These are phyloP conservation scores for Globisporangium paroecandrum DNA, from an alignment of 352 stramenopile species.

Conservation along the genomic window DNA sequence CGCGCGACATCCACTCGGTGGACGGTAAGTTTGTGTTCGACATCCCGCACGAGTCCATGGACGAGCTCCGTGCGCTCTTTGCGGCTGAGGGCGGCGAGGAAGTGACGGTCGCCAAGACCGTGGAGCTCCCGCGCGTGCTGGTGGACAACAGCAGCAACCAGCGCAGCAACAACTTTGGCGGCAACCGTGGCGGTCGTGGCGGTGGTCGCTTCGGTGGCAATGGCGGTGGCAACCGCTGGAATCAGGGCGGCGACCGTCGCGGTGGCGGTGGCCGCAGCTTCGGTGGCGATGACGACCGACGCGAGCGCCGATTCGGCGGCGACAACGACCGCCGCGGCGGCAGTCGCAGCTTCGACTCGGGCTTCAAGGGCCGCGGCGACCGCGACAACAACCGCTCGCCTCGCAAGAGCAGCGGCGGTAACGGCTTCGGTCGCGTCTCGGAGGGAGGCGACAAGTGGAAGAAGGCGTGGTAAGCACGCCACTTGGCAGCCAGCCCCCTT, in stretches of 20 bases:
- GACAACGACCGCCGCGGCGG: constrained; percentile 25
- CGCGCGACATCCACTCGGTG: constrained; percentile 52
- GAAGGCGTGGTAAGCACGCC: constrained; percentile 23
- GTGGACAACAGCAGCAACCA: constrained; percentile 27
- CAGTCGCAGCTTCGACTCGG: constrained; percentile 29
- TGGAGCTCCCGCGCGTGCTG: constrained; percentile 58
- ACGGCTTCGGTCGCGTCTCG: constrained; percentile 34
- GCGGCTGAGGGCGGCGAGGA: constrained; percentile 24
- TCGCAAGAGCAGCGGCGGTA: constrained; percentile 19
- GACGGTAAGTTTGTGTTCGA: constrained; percentile 73
- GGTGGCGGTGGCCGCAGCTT: constrained; percentile 28
- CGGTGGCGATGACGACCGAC: constrained; percentile 23
- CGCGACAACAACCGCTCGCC: constrained; percentile 20
- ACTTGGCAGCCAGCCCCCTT: too few relatives aligned
- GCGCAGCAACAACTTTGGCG: constrained; percentile 24
- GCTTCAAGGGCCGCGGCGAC: constrained; percentile 32
- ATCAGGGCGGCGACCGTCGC: constrained; percentile 17
- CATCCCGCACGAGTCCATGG: constrained; percentile 46
- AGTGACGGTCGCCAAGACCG: constrained; percentile 38
- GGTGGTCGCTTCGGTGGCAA: constrained; percentile 32
- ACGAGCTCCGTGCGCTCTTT: constrained; percentile 45
- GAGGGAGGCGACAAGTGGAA: constrained; percentile 30
- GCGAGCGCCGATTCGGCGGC: constrained; percentile 6
- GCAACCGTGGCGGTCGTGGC: constrained; percentile 23
- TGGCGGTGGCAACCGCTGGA: constrained; percentile 22